Conservation (phyloP, 306 rosid genomes). For the Citrullus amarus region DNA sequence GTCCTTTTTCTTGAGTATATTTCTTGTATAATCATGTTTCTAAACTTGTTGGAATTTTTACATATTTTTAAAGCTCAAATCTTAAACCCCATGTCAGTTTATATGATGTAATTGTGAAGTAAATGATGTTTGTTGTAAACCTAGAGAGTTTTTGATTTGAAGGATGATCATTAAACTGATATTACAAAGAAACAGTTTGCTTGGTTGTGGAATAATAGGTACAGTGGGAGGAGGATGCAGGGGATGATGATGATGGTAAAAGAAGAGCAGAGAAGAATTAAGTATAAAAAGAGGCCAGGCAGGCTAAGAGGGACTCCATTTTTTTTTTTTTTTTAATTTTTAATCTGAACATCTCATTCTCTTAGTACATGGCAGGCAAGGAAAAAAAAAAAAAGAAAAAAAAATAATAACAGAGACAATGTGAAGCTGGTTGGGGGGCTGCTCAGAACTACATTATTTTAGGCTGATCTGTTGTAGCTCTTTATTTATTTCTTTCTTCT, state of each 20-base stretch:
- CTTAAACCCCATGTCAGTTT: too few relatives aligned
- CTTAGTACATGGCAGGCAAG: constrained; percentile 2
- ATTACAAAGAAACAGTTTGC: constrained; percentile 12
- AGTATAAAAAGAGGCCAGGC: not conserved
- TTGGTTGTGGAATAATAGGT: constrained; percentile 14
- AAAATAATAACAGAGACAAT: not conserved
- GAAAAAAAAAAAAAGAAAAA: not conserved
- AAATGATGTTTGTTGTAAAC: not conserved
- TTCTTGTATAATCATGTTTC: too few relatives aligned
- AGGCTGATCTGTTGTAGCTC: constrained; percentile 9
- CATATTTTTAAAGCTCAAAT: too few relatives aligned
- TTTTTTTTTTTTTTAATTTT: not conserved
- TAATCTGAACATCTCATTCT: constrained; percentile 3
- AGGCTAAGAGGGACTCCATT: not conserved
- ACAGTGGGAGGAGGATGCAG: not conserved
- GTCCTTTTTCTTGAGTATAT: too few relatives aligned
- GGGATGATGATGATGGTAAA: not conserved
- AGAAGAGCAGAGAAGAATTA: not conserved
- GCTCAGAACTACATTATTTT: constrained; percentile 13
- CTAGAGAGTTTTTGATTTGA: too few relatives aligned
- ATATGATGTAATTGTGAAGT: not conserved
- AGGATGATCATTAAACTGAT: constrained; percentile 2
- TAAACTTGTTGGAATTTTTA: too few relatives aligned
- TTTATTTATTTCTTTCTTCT: constrained; percentile 3
- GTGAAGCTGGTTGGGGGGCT: constrained; percentile 5